phyloP scores from a whole-genome alignment of 805 yeast species.

The Metschnikowia hibisci region DNA sequence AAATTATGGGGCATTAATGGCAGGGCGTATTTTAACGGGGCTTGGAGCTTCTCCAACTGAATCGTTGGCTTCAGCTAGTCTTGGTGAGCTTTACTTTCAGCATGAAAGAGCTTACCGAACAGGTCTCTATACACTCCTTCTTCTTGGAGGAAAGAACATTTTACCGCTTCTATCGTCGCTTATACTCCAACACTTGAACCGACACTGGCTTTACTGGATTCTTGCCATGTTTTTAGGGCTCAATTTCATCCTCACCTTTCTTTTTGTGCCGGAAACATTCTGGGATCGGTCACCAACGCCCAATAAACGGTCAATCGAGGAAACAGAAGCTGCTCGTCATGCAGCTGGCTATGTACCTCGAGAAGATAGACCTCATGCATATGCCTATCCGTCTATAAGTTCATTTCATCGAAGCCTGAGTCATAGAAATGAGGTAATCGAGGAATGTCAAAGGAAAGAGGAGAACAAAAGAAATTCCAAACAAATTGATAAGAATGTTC shows the following conservation, averaged over 20 bases:
- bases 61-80: slow-evolving; percentile 55
- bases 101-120: slow-evolving; percentile 60
- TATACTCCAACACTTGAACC: slow-evolving; percentile 43
- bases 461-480: no score
- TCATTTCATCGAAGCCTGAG: not conserved
- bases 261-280: slow-evolving; percentile 63
- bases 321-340: slow-evolving; percentile 44
- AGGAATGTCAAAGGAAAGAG: not conserved
- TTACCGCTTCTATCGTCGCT: slow-evolving; percentile 55
- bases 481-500: no score
- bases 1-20: slow-evolving; percentile 48
- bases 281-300: slow-evolving; percentile 56
- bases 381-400: slow-evolving; percentile 21
- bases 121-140: slow-evolving; percentile 53
- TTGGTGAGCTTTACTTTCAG: slow-evolving; percentile 58
- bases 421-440: no score
- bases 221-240: slow-evolving; percentile 49
- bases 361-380: slow-evolving; percentile 27
- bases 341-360: slow-evolving; percentile 25
- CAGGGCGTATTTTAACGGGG: slow-evolving; percentile 56
- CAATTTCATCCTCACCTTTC: slow-evolving; percentile 40
- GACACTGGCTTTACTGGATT: slow-evolving; percentile 64
- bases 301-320: slow-evolving; percentile 43
- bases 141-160: slow-evolving; percentile 60
- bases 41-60: slow-evolving; percentile 60